Percentiles rank a stretch among this genome's conserved stretches.
phyloP scores from a whole-genome alignment of 169 alveolate species.

The Plasmodium cynomolgi region DNA sequence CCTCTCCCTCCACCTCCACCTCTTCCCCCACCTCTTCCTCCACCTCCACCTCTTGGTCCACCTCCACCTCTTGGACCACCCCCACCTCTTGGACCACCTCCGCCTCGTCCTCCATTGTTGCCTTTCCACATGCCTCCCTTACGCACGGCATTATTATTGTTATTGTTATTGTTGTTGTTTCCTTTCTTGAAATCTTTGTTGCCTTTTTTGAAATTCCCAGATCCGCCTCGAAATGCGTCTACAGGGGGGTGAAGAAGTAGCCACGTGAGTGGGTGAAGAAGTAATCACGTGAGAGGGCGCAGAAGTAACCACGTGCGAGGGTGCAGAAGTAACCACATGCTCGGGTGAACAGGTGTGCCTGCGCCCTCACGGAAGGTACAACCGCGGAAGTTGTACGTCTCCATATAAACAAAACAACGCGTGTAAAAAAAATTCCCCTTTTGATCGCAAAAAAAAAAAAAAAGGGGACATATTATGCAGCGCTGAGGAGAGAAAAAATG shows the following conservation, averaged over 20 bases:
- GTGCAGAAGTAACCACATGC: background rate
- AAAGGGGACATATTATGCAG: background rate
- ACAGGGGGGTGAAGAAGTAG: background rate
- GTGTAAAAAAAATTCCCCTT: background rate
- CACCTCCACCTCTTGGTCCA: slow-evolving; percentile 14
- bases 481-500: background rate
- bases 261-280: background rate
- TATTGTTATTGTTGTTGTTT: slow-evolving; percentile 39
- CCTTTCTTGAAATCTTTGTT: slow-evolving; percentile 29
- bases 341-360: background rate
- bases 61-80: slow-evolving; percentile 77
- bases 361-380: background rate
- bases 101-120: slow-evolving; percentile 79
- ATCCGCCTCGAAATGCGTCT: slow-evolving; percentile 67
- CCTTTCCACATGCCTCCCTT: slow-evolving; percentile 75
- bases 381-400: background rate
- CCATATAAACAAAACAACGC: background rate
- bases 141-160: slow-evolving; percentile 29
- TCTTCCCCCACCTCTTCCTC: slow-evolving; percentile 66
- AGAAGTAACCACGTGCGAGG: background rate
- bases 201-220: slow-evolving; percentile 46
- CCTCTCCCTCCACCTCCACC: slow-evolving; percentile 86
- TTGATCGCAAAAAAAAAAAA: background rate
- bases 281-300: background rate
- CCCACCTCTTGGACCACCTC: slow-evolving; percentile 57